Evolutionary conservation across 192 early-diverging fungal genomes (phyloP), one percentile per base, ranked within the genome.

Genomic region (Coemansia umbellata): DNA sequence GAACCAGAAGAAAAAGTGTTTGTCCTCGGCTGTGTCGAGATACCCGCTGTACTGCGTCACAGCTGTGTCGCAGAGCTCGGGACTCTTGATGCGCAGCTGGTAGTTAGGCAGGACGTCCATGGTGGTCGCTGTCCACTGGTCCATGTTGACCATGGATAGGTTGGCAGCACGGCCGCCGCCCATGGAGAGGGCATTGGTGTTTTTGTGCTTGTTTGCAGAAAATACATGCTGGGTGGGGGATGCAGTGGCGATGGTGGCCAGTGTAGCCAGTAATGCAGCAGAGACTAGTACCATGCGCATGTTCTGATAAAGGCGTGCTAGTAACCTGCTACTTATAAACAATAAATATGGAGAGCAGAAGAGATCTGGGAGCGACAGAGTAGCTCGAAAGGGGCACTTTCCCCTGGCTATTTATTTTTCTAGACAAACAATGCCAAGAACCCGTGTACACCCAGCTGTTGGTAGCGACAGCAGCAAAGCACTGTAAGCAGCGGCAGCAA

Each of bases 1-100:
- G 78, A 98, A 97, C 88, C 90, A 93, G 65, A 87, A 93, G 78
- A 90, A 93, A 59, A 91, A 90, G 60, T 93, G 88, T 61, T 87
- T 85, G 37, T 84, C 80, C 3, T 47, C 60, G 17, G 71, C 81
- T 6, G 66, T 63, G 32, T 87, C 85, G 5, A 91, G 58, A 47
- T 91, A 87, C 22, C 87, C 89, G 50, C 84, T 87, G 60, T 85
- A 81, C 80, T 95, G 95, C 63, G 86, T 86, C 32, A 93, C 93
- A 31, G 76, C 68, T 19, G 83, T 73, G 56, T 97, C 91, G 65
- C 95, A 98, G 18, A 98, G 71, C 17, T 58, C 41, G 17, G 82
- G 80, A 31, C 66, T 60, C 51, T 22, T 24, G 13, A 41, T 2
- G 17, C 53, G 41, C 24, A 57, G 48, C 48, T 57, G 62, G 31